Conservation (phyloP, 2,329 filamentous ascomycete species). For the Paracamarosporium sp. region DNA sequence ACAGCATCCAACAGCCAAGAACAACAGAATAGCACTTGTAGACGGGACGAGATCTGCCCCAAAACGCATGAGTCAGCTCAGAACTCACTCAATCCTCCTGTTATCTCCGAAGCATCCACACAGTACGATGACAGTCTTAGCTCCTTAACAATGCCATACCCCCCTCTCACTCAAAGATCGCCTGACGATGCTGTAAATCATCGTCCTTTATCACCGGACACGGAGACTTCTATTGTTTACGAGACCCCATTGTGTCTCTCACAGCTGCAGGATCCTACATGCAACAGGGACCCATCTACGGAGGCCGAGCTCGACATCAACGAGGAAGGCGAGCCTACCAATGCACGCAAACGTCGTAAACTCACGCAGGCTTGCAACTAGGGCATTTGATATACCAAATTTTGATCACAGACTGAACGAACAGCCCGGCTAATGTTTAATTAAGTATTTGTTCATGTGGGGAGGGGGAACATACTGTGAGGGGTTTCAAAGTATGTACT, state of each 20-base stretch:
- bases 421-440: background rate
- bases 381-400: background rate
- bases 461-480: background rate
- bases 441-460: background rate
- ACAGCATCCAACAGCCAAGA: background rate
- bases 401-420: background rate
- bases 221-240: conserved; percentile 5
- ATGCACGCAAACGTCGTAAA: background rate
- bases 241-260: conserved; percentile 7
- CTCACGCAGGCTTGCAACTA: background rate
- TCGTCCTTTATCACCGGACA: background rate
- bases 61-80: background rate
- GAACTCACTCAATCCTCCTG: background rate
- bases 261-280: background rate
- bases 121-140: background rate
- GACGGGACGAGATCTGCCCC: background rate
- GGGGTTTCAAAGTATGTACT: background rate
- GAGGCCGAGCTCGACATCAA: background rate
- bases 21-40: background rate
- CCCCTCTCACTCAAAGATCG: background rate
- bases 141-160: background rate
- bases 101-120: background rate
- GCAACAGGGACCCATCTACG: background rate
- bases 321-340: background rate
- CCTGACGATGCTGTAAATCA: background rate